Evolutionary conservation across 2,329 filamentous ascomycete genomes (phyloP).

Genomic region (Talaromyces piceae): DNA sequence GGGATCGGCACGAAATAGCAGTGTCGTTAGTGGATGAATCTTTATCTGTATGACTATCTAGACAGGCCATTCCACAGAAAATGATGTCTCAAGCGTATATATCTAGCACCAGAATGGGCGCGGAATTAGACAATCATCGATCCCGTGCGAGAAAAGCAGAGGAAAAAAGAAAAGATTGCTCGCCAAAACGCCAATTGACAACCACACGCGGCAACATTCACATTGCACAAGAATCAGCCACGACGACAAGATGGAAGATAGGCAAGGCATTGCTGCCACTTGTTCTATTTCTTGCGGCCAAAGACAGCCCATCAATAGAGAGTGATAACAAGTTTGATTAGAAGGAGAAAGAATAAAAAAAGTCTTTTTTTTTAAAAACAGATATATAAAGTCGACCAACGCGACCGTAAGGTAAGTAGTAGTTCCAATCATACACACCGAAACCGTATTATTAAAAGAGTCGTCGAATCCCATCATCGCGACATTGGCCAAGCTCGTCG

Average conservation of each 20-base stretch:
- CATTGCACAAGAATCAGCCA: background rate
- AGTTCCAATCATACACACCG: no score
- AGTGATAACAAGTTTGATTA: background rate
- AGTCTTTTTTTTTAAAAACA: no score
- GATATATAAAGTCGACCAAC: no score
- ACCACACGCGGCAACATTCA: background rate
- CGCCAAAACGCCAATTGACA: background rate
- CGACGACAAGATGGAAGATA: background rate
- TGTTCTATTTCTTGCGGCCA: background rate
- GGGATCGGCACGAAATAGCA: background rate
- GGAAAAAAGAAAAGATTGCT: background rate
- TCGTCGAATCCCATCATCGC: no score
- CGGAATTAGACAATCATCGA: background rate
- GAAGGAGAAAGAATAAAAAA: no score
- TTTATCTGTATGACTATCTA: no score
- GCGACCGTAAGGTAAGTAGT: no score
- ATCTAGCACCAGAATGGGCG: background rate
- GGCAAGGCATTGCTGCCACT: background rate
- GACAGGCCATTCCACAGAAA: no score
- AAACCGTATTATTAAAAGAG: no score
- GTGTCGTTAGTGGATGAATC: no score
- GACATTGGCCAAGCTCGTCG: no score
- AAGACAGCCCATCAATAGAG: background rate
- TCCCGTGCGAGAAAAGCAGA: background rate
- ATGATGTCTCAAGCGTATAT: background rate